phyloP scores from a whole-genome alignment of 2,329 filamentous ascomycete genomes.

The Penicillium psychrosexuale region DNA sequence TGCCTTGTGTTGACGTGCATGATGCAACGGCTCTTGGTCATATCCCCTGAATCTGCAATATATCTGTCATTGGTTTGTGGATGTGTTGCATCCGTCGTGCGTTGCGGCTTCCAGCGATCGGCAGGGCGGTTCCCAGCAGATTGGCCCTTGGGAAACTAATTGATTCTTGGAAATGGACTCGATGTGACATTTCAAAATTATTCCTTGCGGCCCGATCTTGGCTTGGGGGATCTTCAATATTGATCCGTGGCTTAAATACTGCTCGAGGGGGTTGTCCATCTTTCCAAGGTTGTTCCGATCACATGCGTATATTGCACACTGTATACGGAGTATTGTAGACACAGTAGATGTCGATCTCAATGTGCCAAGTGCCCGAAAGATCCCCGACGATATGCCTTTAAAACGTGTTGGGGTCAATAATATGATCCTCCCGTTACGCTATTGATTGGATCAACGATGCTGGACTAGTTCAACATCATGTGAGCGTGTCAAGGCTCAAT shows the following conservation, averaged over 20 bases:
- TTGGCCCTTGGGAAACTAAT: background rate
- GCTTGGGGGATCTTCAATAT: background rate
- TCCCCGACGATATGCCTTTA: background rate
- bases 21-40: background rate
- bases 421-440: background rate
- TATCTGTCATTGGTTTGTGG: background rate
- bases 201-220: background rate
- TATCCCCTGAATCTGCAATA: background rate
- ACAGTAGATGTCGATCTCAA: background rate
- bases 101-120: conserved; percentile 2
- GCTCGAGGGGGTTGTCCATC: background rate
- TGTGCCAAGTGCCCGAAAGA: background rate
- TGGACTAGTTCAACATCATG: background rate
- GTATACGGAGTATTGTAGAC: background rate
- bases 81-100: background rate
- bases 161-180: background rate
- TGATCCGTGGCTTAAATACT: background rate
- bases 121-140: conserved; percentile 10
- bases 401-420: background rate
- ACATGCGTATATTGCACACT: background rate
- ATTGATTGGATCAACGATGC: conserved; percentile 1
- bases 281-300: background rate
- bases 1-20: background rate
- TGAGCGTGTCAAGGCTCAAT: conserved; percentile 3
- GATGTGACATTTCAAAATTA: background rate